A percentile compares a stretch with the other conserved stretches of the same genome.
Conservation (phyloP, 2,329 filamentous ascomycete genomes). For the Elsinoe perseae region DNA sequence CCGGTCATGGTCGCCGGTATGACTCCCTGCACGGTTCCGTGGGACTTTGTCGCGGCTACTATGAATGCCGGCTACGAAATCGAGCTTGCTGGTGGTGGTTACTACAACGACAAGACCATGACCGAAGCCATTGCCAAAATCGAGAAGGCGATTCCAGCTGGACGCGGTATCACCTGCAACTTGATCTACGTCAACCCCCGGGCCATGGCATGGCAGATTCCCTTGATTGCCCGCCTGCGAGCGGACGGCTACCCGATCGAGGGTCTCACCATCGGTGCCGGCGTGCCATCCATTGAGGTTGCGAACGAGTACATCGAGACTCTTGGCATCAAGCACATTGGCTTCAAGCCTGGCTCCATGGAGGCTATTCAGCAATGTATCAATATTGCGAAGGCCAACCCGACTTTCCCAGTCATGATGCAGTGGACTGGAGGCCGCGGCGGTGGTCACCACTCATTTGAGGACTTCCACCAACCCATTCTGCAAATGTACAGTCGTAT, state of each 20-base stretch:
- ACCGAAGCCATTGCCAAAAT: conserved; percentile 77
- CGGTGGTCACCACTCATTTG: conserved; percentile 88
- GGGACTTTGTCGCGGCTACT: conserved; percentile 84
- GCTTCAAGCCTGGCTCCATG: conserved; percentile 86
- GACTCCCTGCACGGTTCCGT: conserved; percentile 82
- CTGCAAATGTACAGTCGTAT: conserved; percentile 87
- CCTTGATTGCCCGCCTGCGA: conserved; percentile 68
- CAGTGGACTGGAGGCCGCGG: conserved; percentile 95
- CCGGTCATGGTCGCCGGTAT: conserved; percentile 89
- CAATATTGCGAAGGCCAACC: conserved; percentile 91
- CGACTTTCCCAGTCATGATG: conserved; percentile 81
- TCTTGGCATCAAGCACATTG: conserved; percentile 83
- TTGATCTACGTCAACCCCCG: conserved; percentile 85
- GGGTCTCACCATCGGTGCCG: conserved; percentile 84
- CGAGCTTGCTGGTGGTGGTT: conserved; percentile 81
- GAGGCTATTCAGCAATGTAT: conserved; percentile 84
- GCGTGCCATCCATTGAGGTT: conserved; percentile 87
- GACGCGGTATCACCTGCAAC: conserved; percentile 82
- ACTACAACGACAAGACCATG: conserved; percentile 77
- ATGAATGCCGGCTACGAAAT: conserved; percentile 96
- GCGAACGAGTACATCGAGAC: conserved; percentile 92
- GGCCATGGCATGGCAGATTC: conserved; percentile 89
- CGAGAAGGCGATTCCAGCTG: conserved; percentile 72
- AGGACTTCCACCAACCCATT: conserved; percentile 90
- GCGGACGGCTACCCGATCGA: conserved; percentile 85